Evolutionary conservation across 2,329 filamentous ascomycete genomes (phyloP).

Genomic region (Clarireedia monteithiana): DNA sequence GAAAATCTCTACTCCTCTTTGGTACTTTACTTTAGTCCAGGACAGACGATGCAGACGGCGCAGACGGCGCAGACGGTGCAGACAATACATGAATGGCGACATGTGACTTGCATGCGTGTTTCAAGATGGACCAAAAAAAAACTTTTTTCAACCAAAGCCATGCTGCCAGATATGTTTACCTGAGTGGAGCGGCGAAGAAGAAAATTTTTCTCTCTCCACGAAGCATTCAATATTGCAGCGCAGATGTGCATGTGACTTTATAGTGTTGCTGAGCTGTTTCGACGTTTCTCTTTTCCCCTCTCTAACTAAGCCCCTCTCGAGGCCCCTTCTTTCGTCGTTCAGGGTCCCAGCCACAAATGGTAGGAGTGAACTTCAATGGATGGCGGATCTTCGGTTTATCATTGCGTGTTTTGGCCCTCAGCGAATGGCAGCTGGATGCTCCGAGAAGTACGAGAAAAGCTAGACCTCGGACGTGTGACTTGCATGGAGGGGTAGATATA

Average conservation of each 20-base stretch:
- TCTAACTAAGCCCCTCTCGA: too few relatives aligned
- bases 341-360: too few relatives aligned
- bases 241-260: slow-evolving; percentile 1
- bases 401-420: neutral
- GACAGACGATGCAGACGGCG: too few relatives aligned
- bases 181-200: neutral
- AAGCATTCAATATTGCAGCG: neutral
- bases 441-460: neutral
- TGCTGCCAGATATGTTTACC: neutral
- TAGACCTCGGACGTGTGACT: neutral
- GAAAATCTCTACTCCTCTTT: too few relatives aligned
- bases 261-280: too few relatives aligned
- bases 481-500: slow-evolving; percentile 8
- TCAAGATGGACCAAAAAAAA: neutral
- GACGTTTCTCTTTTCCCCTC: too few relatives aligned
- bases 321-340: too few relatives aligned
- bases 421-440: neutral
- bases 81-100: neutral
- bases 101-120: slow-evolving; percentile 1
- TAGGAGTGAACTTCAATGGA: too few relatives aligned
- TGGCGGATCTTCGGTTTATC: neutral
- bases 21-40: too few relatives aligned
- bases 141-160: neutral
- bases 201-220: neutral
- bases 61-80: too few relatives aligned